Base-by-base conservation (phyloP, 106 monocot genomes). In the Posidonia australis region DNA sequence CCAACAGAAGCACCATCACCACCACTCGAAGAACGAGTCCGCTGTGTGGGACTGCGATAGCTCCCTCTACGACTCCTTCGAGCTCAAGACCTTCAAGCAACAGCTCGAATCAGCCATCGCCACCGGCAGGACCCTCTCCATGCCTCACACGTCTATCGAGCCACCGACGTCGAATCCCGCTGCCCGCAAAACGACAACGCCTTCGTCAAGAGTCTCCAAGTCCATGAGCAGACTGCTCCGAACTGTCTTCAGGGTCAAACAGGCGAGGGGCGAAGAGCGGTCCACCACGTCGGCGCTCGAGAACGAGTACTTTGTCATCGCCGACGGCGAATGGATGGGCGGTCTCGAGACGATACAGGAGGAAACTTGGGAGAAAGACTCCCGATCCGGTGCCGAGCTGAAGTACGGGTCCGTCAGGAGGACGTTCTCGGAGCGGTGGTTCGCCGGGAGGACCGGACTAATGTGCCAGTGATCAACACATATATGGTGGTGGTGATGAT, bases 31-130 rank as follows among this genome's bases (percentile, higher is more conserved):
- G 16, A 25, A 55, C 10, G 5, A 9, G 10, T 18, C 55, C 42
- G 23, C 52, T 12, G n/a, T 81, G 26, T 92, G 86, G 91, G 86
- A 92, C 75, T 86, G 81, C 56, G 72, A 69, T 24, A 92, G 91
- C 81, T 51, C 71, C 7, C 83, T 86, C 26, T 86, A 86, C 81
- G 91, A 92, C 77, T 86, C 86, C 21, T 84, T 81, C 72, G 86
- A 91, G 79, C 78, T 84, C 58, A 78, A 55, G 22, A 75, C 91
- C 27, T 86, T 86, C 77, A 70, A 79, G 17, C 46, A 44, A 2
- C 74, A 70, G 44, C 86, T 92, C 19, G 72, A 81, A 64, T 72
- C 79, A 43, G 68, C 69, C 58, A 74, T 78, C 3, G 24, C 57
- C 16, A 25, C 57, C 10, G 24, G 11, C 14, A 27, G 24, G 27